These are phyloP conservation scores for Clavariopsis aquatica DNA, from an alignment of 495 filamentous ascomycete species.

Conservation along the genomic window DNA sequence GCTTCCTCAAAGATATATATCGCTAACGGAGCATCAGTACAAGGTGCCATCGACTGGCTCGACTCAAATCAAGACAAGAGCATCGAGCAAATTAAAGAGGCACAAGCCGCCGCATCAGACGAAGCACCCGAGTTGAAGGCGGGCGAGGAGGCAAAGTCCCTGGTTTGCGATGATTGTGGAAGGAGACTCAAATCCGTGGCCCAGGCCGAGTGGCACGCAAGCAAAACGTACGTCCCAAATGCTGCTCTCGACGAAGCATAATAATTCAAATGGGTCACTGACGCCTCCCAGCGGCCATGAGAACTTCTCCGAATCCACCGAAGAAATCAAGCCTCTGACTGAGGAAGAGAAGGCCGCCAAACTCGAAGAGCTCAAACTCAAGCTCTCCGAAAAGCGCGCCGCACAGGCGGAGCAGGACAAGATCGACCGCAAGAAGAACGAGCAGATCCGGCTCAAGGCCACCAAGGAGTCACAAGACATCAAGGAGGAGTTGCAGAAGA, in stretches of 20 bases:
- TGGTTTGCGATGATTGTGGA: constrained; percentile 88
- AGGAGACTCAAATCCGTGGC: constrained; percentile 82
- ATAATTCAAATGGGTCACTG: background rate
- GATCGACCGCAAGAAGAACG: constrained; percentile 83
- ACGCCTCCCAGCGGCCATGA: constrained; percentile 63
- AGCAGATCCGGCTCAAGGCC: constrained; percentile 79
- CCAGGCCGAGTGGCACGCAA: constrained; percentile 86
- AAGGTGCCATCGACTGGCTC: constrained; percentile 90
- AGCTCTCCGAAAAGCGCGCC: constrained; percentile 71
- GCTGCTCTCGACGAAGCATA: too few relatives aligned
- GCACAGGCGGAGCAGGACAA: constrained; percentile 73
- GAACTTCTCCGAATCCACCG: constrained; percentile 92
- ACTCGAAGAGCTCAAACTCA: constrained; percentile 71
- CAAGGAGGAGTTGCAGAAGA: constrained; percentile 68
- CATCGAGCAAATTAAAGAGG: constrained; percentile 71
- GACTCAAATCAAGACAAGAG: constrained; percentile 83
- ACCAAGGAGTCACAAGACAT: constrained; percentile 46
- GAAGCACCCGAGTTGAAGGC: constrained; percentile 55
- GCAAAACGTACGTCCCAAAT: constrained; percentile 72
- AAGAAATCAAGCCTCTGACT: constrained; percentile 85
- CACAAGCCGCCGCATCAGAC: constrained; percentile 52
- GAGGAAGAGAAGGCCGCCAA: constrained; percentile 85
- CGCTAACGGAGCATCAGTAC: constrained; percentile 57
- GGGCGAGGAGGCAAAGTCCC: constrained; percentile 63
- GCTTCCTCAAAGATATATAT: background rate